A percentile compares a stretch with the other conserved stretches of the same genome.
Conservation (phyloP, 768 basidiomycete genomes). For the Albatrellus ellisii region DNA sequence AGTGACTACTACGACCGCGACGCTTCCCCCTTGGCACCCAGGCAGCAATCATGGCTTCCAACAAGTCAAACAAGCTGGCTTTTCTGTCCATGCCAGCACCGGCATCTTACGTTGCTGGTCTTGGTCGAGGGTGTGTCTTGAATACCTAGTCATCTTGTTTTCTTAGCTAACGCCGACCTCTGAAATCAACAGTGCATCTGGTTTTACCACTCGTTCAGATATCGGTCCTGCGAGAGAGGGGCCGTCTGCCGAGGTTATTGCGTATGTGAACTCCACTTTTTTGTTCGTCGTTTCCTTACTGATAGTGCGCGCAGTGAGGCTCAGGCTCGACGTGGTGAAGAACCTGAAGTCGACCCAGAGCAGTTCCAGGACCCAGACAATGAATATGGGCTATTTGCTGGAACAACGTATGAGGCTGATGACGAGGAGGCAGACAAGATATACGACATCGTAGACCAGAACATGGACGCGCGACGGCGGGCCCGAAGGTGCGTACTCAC, state of each 20-base stretch:
- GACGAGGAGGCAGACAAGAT: conserved; percentile 97
- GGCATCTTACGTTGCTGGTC: conserved; percentile 95
- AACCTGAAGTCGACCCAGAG: conserved; percentile 77
- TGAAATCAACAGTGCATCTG: conserved; percentile 86
- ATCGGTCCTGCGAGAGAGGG: conserved; percentile 97
- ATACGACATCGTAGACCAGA: conserved; percentile 82
- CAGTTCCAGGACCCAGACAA: conserved; percentile 97
- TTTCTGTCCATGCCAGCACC: conserved; percentile 90
- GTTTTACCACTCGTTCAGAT: conserved; percentile 96
- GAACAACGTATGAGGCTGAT: conserved; percentile 91
- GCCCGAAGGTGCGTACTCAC: conserved; percentile 54
- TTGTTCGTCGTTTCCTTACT: neutral
- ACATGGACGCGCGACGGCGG: conserved; percentile 80
- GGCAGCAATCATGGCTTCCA: conserved; percentile 26
- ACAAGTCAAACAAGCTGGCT: conserved; percentile 69
- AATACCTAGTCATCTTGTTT: neutral
- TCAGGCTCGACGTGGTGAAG: conserved; percentile 77
- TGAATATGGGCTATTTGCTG: conserved; percentile 90
- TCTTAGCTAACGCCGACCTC: conserved; percentile 7
- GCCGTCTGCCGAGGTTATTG: conserved; percentile 82
- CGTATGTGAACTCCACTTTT: conserved; percentile 34
- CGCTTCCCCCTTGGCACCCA: too few species aligned
- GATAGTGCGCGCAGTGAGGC: conserved; percentile 51
- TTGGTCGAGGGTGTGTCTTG: conserved; percentile 76
- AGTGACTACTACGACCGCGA: too few species aligned